phyloP scores from a whole-genome alignment of 768 basidiomycete species.

The Mycena vulgaris region DNA sequence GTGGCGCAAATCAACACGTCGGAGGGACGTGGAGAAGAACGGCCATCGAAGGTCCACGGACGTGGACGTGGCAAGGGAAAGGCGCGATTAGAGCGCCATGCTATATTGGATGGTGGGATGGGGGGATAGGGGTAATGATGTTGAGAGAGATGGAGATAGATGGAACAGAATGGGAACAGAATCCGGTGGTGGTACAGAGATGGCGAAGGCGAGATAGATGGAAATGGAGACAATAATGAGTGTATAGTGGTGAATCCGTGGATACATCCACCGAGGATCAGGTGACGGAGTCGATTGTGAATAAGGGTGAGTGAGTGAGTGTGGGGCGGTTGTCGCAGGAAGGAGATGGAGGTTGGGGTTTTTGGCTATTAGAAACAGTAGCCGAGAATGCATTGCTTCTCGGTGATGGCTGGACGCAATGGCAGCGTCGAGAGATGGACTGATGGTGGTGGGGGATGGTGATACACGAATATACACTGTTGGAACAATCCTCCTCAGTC shows the following conservation, averaged over 20 bases:
- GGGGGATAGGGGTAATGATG: constrained; percentile 19
- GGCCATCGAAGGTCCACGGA: constrained; percentile 23
- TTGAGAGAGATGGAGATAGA: constrained; percentile 15
- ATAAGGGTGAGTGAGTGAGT: constrained; percentile 14
- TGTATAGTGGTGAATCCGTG: constrained; percentile 18
- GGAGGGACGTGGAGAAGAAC: constrained; percentile 17
- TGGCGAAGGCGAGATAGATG: constrained; percentile 13
- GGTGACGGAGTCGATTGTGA: constrained; percentile 5
- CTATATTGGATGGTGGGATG: constrained; percentile 32
- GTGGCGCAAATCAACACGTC: constrained; percentile 17
- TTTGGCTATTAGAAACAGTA: constrained; percentile 33
- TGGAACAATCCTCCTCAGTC: constrained; percentile 38
- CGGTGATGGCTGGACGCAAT: constrained; percentile 25
- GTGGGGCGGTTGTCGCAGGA: constrained; percentile 28
- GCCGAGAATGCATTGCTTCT: neutral
- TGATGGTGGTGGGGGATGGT: constrained; percentile 27
- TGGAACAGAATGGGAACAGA: neutral
- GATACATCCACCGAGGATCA: constrained; percentile 8
- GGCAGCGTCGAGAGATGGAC: constrained; percentile 16
- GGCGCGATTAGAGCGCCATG: constrained; percentile 31
- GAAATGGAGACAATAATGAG: constrained; percentile 22
- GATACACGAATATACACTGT: constrained; percentile 42
- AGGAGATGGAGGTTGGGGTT: neutral
- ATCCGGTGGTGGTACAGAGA: constrained; percentile 8
- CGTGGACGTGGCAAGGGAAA: neutral